Conservation (phyloP, 106 monocot species). For the Chionographis japonica region DNA sequence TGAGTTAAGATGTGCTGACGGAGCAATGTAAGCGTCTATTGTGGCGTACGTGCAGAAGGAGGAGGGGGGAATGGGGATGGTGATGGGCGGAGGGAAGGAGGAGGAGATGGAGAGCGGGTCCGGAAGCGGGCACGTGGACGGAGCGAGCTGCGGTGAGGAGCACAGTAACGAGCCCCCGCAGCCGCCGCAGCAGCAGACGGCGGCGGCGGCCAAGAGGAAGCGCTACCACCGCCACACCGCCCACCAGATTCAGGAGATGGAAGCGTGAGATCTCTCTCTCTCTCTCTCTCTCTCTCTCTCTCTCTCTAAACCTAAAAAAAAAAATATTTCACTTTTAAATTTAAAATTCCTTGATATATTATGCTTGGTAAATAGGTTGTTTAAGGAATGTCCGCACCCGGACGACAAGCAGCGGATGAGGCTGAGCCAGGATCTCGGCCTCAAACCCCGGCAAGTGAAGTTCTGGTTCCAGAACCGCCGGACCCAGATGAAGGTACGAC, state of each 20-base stretch:
- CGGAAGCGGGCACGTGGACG: conserved; percentile 80
- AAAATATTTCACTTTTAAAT: background rate
- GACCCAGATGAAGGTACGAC: conserved; percentile 93
- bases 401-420: conserved; percentile 95
- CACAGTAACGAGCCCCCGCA: conserved; percentile 33
- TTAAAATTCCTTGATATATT: background rate
- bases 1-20: background rate
- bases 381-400: conserved; percentile 97
- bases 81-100: conserved; percentile 34
- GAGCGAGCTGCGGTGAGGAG: conserved; percentile 67
- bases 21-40: too few relatives aligned
- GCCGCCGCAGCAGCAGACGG: conserved; percentile 9
- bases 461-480: conserved; percentile 99
- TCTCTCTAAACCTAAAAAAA: background rate
- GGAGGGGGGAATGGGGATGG: conserved; percentile 32
- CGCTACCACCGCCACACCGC: conserved; percentile 97
- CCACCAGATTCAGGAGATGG: conserved; percentile 95
- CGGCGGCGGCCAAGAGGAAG: conserved; percentile 61
- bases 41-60: conserved; percentile 61
- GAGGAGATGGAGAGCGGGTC: conserved; percentile 74
- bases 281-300: background rate
- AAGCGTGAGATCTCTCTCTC: conserved; percentile 45
- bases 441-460: conserved; percentile 95
- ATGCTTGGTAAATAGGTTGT: conserved; percentile 43
- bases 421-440: conserved; percentile 93